Conservation (phyloP, 2,329 filamentous ascomycete species). For the Phyllosticta citrichinensis region DNA sequence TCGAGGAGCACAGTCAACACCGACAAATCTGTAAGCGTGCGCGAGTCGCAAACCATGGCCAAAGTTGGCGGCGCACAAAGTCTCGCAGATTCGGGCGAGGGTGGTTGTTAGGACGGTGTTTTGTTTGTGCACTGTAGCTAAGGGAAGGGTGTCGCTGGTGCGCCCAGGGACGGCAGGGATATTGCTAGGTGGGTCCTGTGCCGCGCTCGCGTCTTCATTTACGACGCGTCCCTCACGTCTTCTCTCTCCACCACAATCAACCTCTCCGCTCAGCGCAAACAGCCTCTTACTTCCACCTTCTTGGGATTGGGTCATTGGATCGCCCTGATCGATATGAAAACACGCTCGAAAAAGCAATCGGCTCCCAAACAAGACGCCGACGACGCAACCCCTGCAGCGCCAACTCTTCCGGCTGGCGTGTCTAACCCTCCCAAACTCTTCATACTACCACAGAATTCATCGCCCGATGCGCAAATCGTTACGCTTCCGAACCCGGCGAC, state of each 20-base stretch:
- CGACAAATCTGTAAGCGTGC: background rate
- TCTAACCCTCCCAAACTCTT: slow-evolving; percentile 43
- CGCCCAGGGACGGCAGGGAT: background rate
- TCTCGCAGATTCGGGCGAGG: slow-evolving; percentile 1
- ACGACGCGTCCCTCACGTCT: slow-evolving; percentile 5
- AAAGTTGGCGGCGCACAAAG: background rate
- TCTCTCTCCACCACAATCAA: background rate
- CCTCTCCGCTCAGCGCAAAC: background rate
- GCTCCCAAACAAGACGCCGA: slow-evolving; percentile 1
- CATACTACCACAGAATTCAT: slow-evolving; percentile 45
- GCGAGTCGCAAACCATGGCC: slow-evolving; percentile 5
- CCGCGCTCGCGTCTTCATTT: background rate
- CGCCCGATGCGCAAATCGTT: slow-evolving; percentile 44
- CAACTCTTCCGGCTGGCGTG: slow-evolving; percentile 25
- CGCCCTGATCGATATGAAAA: slow-evolving; percentile 16
- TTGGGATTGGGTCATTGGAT: background rate
- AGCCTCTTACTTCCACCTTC: background rate
- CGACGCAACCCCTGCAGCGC: background rate
- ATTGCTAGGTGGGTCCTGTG: slow-evolving; percentile 1
- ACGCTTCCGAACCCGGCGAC: slow-evolving; percentile 46
- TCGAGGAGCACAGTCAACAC: background rate
- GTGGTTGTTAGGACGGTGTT: slow-evolving; percentile 1
- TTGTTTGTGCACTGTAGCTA: slow-evolving; percentile 9
- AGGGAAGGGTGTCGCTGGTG: slow-evolving; percentile 9
- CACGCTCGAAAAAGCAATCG: slow-evolving; percentile 19